Conservation (phyloP, 2,329 filamentous ascomycete species). For the Ascochyta pisi region DNA sequence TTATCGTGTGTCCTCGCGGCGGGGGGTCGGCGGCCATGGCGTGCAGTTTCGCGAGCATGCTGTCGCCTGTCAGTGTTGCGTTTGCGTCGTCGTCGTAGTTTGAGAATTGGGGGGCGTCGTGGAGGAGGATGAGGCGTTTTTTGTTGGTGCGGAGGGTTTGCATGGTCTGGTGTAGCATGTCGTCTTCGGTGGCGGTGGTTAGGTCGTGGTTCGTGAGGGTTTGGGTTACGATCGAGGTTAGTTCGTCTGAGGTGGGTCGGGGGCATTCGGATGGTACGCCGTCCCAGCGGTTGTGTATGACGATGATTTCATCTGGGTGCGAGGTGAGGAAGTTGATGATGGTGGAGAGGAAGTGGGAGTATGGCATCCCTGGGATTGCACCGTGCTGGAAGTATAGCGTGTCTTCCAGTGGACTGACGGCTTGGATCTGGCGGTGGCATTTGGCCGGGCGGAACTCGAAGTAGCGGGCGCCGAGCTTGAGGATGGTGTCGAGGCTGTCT, state of each 20-base stretch:
- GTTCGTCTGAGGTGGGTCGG: conserved; percentile 52
- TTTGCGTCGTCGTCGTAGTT: conserved; percentile 46
- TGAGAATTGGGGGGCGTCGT: conserved; percentile 33
- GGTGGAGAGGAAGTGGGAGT: conserved; percentile 52
- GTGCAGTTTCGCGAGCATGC: conserved; percentile 36
- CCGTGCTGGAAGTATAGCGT: conserved; percentile 60
- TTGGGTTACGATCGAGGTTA: conserved; percentile 18
- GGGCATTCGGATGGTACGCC: conserved; percentile 58
- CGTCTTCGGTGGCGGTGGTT: conserved; percentile 30
- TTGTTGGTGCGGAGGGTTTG: conserved; percentile 32
- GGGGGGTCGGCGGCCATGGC: conserved; percentile 31
- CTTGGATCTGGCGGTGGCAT: conserved; percentile 53
- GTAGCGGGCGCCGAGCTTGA: conserved; percentile 58
- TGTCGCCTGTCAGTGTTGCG: conserved; percentile 40
- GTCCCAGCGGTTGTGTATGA: conserved; percentile 60
- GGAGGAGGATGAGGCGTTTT: conserved; percentile 38
- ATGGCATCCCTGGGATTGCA: conserved; percentile 59
- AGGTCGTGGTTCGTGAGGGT: conserved; percentile 15
- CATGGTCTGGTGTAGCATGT: conserved; percentile 37
- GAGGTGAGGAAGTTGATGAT: conserved; percentile 52
- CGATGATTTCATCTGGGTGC: conserved; percentile 56
- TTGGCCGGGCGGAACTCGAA: conserved; percentile 62
- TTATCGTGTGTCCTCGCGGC: conserved; percentile 27
- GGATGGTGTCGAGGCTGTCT: conserved; percentile 54
- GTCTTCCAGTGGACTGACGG: conserved; percentile 50